Percentiles rank a stretch among this genome's conserved stretches.
Evolutionary conservation across 805 yeast genomes (phyloP).

Genomic region (Metschnikowia vanudenii): DNA sequence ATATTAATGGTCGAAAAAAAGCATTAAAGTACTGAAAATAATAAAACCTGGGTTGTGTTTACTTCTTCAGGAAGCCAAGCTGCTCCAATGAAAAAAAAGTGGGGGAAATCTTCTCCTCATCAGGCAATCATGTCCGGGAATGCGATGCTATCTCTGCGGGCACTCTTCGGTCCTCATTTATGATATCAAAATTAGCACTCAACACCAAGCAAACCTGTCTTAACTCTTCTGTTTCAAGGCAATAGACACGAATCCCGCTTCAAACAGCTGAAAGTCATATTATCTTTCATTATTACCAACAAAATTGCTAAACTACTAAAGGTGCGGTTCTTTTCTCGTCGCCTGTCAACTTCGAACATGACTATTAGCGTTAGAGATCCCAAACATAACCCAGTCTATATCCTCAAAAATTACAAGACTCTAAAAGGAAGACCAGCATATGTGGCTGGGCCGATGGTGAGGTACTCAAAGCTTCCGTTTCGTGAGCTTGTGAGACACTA

Average conservation of each 20-base stretch:
- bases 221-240: too few species aligned
- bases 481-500: conserved; percentile 72
- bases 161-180: background rate
- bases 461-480: conserved; percentile 92
- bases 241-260: too few species aligned
- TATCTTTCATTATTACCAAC: too few species aligned
- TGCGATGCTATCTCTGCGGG: conserved; percentile 2
- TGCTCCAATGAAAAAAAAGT: background rate
- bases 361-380: conserved; percentile 20
- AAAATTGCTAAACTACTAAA: too few species aligned
- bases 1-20: too few species aligned
- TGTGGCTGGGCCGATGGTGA: conserved; percentile 88
- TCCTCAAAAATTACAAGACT: conserved; percentile 26
- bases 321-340: too few species aligned
- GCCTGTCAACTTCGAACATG: background rate
- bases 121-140: conserved; percentile 7
- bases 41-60: background rate
- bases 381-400: conserved; percentile 33
- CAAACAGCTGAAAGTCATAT: too few species aligned
- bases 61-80: background rate
- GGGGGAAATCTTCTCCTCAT: conserved; percentile 1
- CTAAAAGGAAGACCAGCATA: conserved; percentile 36
- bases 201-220: background rate
- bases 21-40: background rate
- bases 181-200: background rate